Evolutionary conservation across 2,329 filamentous ascomycete genomes (phyloP).

Genomic region (Chaetomiaceae sp.): DNA sequence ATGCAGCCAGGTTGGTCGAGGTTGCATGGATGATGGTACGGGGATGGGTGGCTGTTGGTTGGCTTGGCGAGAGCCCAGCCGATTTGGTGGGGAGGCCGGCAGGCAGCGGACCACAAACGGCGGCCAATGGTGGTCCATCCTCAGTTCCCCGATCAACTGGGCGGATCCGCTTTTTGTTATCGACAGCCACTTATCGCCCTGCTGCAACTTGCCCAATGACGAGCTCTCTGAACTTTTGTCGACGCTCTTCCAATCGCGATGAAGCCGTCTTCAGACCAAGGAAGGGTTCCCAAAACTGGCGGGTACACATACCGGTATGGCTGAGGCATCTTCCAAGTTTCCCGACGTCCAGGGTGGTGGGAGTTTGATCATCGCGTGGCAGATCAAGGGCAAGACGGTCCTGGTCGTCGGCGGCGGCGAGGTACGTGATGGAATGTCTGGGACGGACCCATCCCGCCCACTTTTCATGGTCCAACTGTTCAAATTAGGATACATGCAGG

Average conservation of each 20-base stretch:
- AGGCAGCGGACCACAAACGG: neutral
- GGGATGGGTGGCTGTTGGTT: neutral
- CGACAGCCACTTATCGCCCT: neutral
- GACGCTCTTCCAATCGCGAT: neutral
- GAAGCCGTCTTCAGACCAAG: neutral
- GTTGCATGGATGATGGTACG: neutral
- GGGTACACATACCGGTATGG: slow-evolving; percentile 29
- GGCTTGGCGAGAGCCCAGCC: slow-evolving; percentile 3
- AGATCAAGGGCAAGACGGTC: slow-evolving; percentile 81
- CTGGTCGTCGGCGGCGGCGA: slow-evolving; percentile 95
- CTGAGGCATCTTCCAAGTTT: slow-evolving; percentile 43
- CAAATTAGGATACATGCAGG: no score
- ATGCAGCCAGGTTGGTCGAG: neutral
- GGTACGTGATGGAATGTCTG: no score
- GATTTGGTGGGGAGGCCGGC: neutral
- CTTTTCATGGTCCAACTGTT: no score
- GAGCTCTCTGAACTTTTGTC: neutral
- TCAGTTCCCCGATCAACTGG: neutral
- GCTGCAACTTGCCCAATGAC: slow-evolving; percentile 3
- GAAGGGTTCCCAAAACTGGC: neutral
- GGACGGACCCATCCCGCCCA: no score
- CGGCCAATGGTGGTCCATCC: slow-evolving; percentile 5
- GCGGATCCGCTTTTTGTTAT: neutral
- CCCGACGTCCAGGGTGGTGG: slow-evolving; percentile 84
- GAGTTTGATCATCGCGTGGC: slow-evolving; percentile 93